A percentile compares a stretch with the other conserved stretches of the same genome.
These are phyloP conservation scores for Elaeis guineensis DNA, from an alignment of 176 grass and related monocot genomes.

Conservation along the genomic window DNA sequence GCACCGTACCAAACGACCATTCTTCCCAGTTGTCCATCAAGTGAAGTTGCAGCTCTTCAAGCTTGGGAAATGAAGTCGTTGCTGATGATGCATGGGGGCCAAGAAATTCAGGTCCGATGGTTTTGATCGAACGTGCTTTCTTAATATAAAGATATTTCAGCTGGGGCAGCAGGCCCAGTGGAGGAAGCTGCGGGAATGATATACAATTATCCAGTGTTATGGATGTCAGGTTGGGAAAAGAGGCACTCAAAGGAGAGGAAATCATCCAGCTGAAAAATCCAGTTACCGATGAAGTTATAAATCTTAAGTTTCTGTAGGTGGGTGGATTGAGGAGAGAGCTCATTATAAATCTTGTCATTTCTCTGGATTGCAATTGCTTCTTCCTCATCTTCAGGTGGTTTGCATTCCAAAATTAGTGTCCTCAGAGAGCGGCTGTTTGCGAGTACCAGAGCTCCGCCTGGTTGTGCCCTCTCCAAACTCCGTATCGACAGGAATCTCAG, in stretches of 20 bases:
- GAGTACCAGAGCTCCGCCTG: conserved; percentile 18
- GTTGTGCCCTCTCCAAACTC: no score
- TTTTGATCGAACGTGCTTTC: no score
- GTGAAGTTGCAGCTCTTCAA: conserved; percentile 48
- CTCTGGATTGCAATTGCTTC: conserved; percentile 12
- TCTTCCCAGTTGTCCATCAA: conserved; percentile 64
- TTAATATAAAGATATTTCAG: no score
- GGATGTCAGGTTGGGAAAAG: conserved; percentile 32
- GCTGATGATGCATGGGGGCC: no score
- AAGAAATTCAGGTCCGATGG: no score
- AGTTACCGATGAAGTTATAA: conserved; percentile 42
- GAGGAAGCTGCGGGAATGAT: conserved; percentile 49
- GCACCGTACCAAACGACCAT: conserved; percentile 38
- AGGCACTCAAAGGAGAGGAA: neutral
- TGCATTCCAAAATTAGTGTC: neutral
- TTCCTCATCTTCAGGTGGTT: conserved; percentile 17
- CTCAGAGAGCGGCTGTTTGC: conserved; percentile 57
- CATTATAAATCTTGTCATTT: neutral
- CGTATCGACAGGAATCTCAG: no score
- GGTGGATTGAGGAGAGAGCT: no score
- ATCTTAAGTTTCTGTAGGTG: no score
- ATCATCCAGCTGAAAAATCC: conserved; percentile 21
- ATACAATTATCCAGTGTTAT: conserved; percentile 48
- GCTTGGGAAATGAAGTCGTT: conserved; percentile 45
- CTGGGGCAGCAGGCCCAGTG: conserved; percentile 43